Base-by-base conservation (phyloP, 108 stramenopile genomes). In the Nitzschia palea region DNA sequence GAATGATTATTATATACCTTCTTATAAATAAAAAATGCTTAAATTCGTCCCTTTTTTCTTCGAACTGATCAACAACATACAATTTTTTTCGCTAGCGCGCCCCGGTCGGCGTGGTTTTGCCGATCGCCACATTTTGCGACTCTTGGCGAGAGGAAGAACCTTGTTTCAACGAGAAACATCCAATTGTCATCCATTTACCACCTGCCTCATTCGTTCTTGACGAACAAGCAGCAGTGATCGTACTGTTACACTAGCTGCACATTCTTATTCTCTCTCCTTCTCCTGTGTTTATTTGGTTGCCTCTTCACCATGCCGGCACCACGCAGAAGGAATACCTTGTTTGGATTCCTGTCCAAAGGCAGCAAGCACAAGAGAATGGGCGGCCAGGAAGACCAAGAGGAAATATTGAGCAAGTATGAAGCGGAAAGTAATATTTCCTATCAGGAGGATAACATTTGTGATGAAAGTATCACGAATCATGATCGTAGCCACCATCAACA, bases 261-360 rank as follows among this genome's bases (percentile, higher is more conserved):
- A 12, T 42, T 14, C 8, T 8, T 42, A 12, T 14, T 42, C 40
- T 44, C 3, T 20, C 17, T 44, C 44, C 20, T 2, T 44, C 17
- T 44, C 20, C 44, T 18, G 20, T 44, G 20, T 20, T 44, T 2
- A 8, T 3, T 44, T 20, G 1, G 44, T 44, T 44, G 17, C 2
- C 3, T 44, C 20, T 56, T 2, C 31, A 56, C 33, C 5, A 60
- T 60, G 59, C 59, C 59, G 18, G 59, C 57, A 3, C 35, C 59
- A 25, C 40, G 59, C 59, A 36, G 47, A 8, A 40, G 33, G 17
- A 60, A n/a, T n/a, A n/a, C n/a, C n/a, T n/a, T 60, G 40, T 60
- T 60, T 34, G 33, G 23, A 22, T 60, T 60, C 5, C 40, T 60
- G 23, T 32, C 29, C 32, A 56, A 60, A 40, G 59, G 59, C 33